Conservation (phyloP, 1,284 basidiomycete genomes). For the Vanrija humicola region DNA sequence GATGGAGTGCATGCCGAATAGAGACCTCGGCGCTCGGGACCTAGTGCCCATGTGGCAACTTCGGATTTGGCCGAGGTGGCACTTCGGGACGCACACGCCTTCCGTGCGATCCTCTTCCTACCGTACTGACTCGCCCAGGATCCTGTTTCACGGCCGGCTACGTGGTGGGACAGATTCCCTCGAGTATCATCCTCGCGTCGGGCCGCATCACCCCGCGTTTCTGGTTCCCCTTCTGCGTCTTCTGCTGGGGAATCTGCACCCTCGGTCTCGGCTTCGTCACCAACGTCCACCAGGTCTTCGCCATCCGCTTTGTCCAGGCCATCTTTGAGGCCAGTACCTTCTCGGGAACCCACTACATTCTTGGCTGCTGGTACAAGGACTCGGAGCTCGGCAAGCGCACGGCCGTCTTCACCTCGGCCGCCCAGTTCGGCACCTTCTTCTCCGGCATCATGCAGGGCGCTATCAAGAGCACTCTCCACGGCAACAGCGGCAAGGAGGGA, state of each 20-base stretch:
- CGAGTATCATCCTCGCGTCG: constrained; percentile 34
- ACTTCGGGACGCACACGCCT: neutral
- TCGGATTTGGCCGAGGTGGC: neutral
- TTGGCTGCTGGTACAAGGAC: constrained; percentile 45
- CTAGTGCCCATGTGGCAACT: constrained; percentile 41
- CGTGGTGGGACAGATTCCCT: constrained; percentile 35
- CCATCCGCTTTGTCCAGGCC: constrained; percentile 31
- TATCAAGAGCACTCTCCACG: constrained; percentile 33
- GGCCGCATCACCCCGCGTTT: constrained; percentile 33
- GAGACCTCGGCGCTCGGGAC: too few relatives aligned
- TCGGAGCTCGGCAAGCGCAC: constrained; percentile 40
- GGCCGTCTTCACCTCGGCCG: constrained; percentile 38
- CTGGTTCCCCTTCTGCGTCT: constrained; percentile 40
- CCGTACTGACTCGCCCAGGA: constrained; percentile 24
- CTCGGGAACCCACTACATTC: constrained; percentile 37
- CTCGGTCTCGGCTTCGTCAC: constrained; percentile 21
- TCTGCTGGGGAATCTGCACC: constrained; percentile 34
- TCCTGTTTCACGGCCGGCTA: constrained; percentile 39
- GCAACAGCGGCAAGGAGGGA: constrained; percentile 23
- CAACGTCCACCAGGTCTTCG: constrained; percentile 32
- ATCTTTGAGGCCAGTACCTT: constrained; percentile 39
- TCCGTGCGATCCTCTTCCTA: neutral
- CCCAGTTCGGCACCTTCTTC: constrained; percentile 40
- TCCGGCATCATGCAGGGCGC: constrained; percentile 42
- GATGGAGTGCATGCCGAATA: constrained; percentile 1